These are phyloP conservation scores for Gossypium herbaceum DNA, from an alignment of 345 rosid genomes.

Conservation along the genomic window DNA sequence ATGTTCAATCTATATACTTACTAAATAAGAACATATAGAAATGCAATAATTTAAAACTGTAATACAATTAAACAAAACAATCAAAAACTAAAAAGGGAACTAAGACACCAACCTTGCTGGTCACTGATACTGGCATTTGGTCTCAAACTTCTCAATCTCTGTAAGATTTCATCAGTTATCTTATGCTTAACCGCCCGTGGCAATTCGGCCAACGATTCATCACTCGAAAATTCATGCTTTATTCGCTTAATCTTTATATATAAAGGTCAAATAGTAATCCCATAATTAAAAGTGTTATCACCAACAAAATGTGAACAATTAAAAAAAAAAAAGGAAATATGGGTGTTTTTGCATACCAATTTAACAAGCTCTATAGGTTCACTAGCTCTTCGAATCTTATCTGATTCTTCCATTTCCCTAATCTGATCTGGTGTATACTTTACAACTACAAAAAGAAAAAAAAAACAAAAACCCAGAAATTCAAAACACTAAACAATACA, in stretches of 20 bases:
- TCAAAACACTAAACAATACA: neutral
- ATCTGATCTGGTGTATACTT: constrained; percentile 80
- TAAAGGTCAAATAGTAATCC: constrained; percentile 3
- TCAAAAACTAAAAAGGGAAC: neutral
- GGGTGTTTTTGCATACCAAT: constrained; percentile 40
- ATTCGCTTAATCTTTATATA: constrained; percentile 55
- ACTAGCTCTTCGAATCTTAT: constrained; percentile 73
- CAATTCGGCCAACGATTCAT: constrained; percentile 40
- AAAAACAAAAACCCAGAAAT: neutral
- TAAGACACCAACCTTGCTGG: constrained; percentile 55
- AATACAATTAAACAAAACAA: neutral
- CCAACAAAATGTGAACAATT: neutral
- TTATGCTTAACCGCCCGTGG: constrained; percentile 49
- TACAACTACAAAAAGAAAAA: constrained; percentile 40
- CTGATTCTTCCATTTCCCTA: constrained; percentile 82
- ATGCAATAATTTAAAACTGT: neutral
- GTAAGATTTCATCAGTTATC: constrained; percentile 67
- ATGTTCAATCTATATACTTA: neutral
- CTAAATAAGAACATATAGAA: neutral
- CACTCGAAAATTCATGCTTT: constrained; percentile 34
- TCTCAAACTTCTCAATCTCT: constrained; percentile 45
- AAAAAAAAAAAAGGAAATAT: neutral
- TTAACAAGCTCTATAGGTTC: constrained; percentile 56
- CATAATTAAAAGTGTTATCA: constrained; percentile 1
- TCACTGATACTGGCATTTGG: constrained; percentile 38